A percentile compares a stretch with the other conserved stretches of the same genome.
Conservation (phyloP, 345 rosid genomes). For the Rhodomyrtus tomentosa region DNA sequence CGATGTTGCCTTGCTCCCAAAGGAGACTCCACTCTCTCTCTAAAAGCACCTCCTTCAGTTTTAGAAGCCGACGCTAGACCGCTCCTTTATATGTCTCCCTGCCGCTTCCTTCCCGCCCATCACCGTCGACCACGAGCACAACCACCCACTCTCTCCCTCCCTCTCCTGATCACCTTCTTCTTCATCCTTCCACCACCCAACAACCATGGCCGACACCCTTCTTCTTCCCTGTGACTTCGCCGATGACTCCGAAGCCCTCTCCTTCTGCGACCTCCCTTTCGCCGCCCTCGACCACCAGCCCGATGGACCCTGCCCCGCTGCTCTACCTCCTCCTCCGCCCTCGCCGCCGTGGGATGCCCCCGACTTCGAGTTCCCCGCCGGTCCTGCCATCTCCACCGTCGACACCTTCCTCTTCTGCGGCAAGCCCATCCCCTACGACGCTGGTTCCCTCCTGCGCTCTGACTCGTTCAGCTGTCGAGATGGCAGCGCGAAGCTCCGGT, state of each 20-base stretch:
- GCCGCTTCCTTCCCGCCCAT: neutral
- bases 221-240: neutral
- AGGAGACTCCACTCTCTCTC: neutral
- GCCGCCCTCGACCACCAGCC: neutral
- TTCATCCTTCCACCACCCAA: neutral
- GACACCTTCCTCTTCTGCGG: slow-evolving; percentile 12
- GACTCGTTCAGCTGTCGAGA: too few species aligned
- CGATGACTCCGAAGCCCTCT: slow-evolving; percentile 11
- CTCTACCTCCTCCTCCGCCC: neutral
- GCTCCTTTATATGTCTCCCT: neutral
- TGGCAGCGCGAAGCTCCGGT: too few species aligned
- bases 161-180: neutral
- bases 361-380: slow-evolving; percentile 15
- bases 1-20: neutral
- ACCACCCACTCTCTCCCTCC: neutral
- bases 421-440: neutral
- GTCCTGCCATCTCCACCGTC: neutral
- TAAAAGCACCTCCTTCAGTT: too few species aligned
- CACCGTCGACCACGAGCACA: neutral
- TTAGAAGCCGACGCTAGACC: neutral
- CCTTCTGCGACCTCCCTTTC: slow-evolving; percentile 11
- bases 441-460: neutral
- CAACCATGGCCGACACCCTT: neutral
- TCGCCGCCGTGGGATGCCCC: neutral
- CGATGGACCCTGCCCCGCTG: slow-evolving; percentile 1